Conservation (phyloP, 495 filamentous ascomycete species). For the Thozetella sp. region DNA sequence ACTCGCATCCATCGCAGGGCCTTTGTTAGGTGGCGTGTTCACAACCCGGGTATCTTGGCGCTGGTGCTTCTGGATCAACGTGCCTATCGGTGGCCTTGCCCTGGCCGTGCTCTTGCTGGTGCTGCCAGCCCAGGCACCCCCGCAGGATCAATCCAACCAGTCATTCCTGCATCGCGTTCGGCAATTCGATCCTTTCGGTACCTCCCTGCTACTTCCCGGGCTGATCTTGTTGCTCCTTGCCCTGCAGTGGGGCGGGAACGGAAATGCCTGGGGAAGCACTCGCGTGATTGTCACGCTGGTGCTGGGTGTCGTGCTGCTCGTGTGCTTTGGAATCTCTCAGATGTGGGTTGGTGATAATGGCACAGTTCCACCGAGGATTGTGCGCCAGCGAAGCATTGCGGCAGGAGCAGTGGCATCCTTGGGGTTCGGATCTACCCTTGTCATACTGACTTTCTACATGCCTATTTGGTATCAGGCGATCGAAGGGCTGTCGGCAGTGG, state of each 20-base stretch:
- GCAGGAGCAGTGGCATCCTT: neutral
- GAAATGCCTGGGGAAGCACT: neutral
- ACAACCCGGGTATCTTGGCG: neutral
- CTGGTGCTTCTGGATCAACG: neutral
- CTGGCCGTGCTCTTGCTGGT: neutral
- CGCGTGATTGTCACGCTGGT: neutral
- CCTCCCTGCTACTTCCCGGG: neutral
- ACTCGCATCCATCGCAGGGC: neutral
- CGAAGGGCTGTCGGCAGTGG: neutral
- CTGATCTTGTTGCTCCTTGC: neutral
- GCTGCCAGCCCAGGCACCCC: neutral
- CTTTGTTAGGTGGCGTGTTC: neutral
- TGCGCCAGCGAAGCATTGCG: neutral
- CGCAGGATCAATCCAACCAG: neutral
- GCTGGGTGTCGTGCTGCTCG: neutral
- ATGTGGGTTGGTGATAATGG: neutral
- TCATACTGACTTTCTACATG: neutral
- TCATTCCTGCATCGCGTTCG: neutral
- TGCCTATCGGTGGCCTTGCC: neutral
- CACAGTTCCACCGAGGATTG: neutral
- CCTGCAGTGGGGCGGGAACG: neutral
- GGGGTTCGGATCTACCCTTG: neutral
- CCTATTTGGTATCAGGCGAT: neutral
- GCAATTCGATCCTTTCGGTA: neutral
- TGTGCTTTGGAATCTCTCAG: neutral